Evolutionary conservation across 2,329 filamentous ascomycete genomes (phyloP), one percentile per base, ranked within the genome.

Genomic region (Aspergillus hortae): DNA sequence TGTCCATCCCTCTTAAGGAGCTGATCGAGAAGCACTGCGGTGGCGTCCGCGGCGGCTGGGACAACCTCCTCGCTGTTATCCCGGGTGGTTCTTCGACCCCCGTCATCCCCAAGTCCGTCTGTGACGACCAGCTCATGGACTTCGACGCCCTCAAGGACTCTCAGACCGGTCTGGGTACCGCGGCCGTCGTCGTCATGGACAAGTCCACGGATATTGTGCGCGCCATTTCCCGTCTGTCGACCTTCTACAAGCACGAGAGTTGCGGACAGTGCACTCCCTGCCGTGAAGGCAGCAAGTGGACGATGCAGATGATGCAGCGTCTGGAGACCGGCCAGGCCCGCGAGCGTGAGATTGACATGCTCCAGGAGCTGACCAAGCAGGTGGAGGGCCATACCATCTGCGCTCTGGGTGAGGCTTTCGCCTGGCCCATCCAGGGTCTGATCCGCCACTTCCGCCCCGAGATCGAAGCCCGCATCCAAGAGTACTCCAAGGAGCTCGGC

Each of bases 241-340:
- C 92, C 73, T 99, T 99, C 80, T 99, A 99, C 81, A 89, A 92
- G 75, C 94, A 99, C 79, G 94, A 99, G 80, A 92, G 87, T 61
- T 99, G 94, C 74, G 94, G 94, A 55, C 94, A 99, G 79, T 99
- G 94, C 80, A 99, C 94, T 53, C 94, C 94, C n/a, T 99, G 94
- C 83, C 89, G 94, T 71, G 94, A 99, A 78, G 94, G 94, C 61
- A 95, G 88, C 80, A 96, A 95, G 80, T 99, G 94, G 94, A 96
- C 92, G 10, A 89, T 95, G 76, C 92, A 99, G 80, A 97, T 99
- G 74, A 97, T 99, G 94, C 80, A 88, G 74, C 88, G 94, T 52
- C 95, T 99, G 65, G 91, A 95, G 80, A 88, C 89, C 73, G 94
- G 94, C 54, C 85, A 90, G 74, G 94, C 89, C 55, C 86, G 89